These are phyloP conservation scores for Tremella mesenterica DNA, from an alignment of 768 basidiomycete species.

Conservation along the genomic window DNA sequence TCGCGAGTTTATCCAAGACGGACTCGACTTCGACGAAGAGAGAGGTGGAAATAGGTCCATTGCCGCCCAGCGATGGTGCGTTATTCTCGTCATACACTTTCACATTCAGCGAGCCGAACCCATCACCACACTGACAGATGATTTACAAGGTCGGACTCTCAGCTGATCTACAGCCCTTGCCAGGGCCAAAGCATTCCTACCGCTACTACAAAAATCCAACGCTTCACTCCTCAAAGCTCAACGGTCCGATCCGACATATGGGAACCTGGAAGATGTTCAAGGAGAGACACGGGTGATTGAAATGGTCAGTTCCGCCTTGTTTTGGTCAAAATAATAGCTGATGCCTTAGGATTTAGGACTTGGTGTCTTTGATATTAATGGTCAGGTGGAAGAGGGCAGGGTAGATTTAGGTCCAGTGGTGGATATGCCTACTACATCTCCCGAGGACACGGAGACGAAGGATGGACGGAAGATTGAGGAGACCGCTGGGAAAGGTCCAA, in stretches of 20 bases:
- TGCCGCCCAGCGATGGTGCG: too few species aligned
- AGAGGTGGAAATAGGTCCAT: too few species aligned
- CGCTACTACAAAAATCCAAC: constrained; percentile 22
- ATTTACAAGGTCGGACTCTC: too few species aligned
- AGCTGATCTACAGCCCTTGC: constrained; percentile 15
- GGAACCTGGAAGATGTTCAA: constrained; percentile 27
- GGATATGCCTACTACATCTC: constrained; percentile 3
- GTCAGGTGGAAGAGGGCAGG: background rate
- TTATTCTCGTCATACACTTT: too few species aligned
- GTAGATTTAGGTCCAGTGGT: constrained; percentile 17
- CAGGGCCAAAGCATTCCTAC: constrained; percentile 25
- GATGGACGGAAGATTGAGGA: background rate
- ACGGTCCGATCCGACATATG: constrained; percentile 17
- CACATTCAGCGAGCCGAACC: too few species aligned
- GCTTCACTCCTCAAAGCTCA: constrained; percentile 14
- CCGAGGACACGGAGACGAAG: background rate
- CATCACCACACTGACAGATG: too few species aligned
- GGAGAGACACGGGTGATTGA: constrained; percentile 25
- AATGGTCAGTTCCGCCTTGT: constrained; percentile 20
- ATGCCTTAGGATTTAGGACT: constrained; percentile 26
- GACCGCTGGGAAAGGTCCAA: too few species aligned
- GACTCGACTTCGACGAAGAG: too few species aligned
- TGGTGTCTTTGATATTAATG: constrained; percentile 25
- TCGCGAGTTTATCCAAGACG: too few species aligned
- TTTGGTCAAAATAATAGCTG: background rate